These are phyloP conservation scores for Hanseniaspora sp. DNA, from an alignment of 1,139 yeast species.

Conservation along the genomic window DNA sequence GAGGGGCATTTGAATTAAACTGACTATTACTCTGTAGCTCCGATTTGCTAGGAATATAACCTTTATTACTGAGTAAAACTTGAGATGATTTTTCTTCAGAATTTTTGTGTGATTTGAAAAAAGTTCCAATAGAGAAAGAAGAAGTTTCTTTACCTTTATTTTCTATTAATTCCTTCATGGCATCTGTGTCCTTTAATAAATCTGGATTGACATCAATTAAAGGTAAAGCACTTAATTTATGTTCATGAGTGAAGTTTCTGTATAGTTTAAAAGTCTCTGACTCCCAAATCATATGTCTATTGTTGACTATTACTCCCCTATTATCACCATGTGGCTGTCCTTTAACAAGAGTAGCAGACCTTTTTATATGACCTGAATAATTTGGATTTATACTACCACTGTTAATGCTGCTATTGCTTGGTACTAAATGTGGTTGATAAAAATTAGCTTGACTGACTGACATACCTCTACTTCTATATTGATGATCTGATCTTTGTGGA, in stretches of 20 bases:
- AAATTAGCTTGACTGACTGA: conserved; percentile 15
- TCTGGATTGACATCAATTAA: conserved; percentile 13
- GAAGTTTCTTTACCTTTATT: conserved; percentile 8
- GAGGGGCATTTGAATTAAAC: conserved; percentile 17
- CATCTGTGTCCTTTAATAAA: conserved; percentile 6
- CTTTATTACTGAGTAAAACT: conserved; percentile 7
- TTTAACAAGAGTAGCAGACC: conserved; percentile 8
- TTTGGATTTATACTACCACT: neutral
- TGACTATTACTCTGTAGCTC: conserved; percentile 12
- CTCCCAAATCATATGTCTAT: conserved; percentile 16
- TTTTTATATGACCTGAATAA: neutral
- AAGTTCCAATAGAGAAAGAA: conserved; percentile 10
- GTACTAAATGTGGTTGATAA: conserved; percentile 3
- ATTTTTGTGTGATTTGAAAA: conserved; percentile 13
- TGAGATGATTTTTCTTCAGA: neutral
- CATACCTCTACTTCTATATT: conserved; percentile 14
- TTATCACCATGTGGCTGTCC: neutral
- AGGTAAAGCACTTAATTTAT: conserved; percentile 15
- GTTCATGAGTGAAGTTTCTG: conserved; percentile 17
- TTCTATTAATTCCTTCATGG: conserved; percentile 4
- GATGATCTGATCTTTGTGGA: conserved; percentile 12
- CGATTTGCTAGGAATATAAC: conserved; percentile 11
- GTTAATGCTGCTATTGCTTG: neutral
- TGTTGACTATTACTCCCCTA: conserved; percentile 11
- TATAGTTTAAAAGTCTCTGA: conserved; percentile 16